A percentile compares a stretch with the other conserved stretches of the same genome.
phyloP scores from a whole-genome alignment of 257 asterid species.

The Gentiana straminea region DNA sequence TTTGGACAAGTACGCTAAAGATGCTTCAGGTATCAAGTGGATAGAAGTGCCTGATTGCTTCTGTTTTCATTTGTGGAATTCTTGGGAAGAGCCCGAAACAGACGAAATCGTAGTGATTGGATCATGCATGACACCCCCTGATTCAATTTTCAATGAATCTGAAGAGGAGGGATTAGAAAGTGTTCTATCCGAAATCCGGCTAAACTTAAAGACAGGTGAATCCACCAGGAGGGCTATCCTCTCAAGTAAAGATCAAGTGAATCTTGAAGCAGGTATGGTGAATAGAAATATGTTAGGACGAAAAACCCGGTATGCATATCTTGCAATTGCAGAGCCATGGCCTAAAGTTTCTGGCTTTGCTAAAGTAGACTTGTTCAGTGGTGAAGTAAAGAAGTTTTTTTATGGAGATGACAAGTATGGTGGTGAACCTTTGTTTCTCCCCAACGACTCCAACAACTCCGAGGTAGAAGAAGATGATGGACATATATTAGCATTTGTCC shows the following conservation, averaged over 20 bases:
- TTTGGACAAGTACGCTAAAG: conserved; percentile 43
- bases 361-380: conserved; percentile 66
- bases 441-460: conserved; percentile 24
- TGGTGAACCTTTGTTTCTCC: conserved; percentile 90
- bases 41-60: conserved; percentile 81
- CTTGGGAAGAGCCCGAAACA: conserved; percentile 90
- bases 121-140: conserved; percentile 99
- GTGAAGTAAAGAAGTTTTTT: conserved; percentile 54
- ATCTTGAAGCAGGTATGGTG: conserved; percentile 95
- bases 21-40: conserved; percentile 45
- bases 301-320: conserved; percentile 63
- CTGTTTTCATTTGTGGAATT: conserved; percentile 95
- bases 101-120: conserved; percentile 88
- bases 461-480: conserved; percentile 59
- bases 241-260: conserved; percentile 43
- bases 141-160: conserved; percentile 90
- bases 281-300: conserved; percentile 79
- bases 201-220: conserved; percentile 62
- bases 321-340: conserved; percentile 98
- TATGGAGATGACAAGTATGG: conserved; percentile 80
- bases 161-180: conserved; percentile 76
- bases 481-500: conserved; percentile 67
- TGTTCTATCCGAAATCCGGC: conserved; percentile 77
- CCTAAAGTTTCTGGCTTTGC: conserved; percentile 97
- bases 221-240: conserved; percentile 54